phyloP scores from a whole-genome alignment of 768 basidiomycete species.

The Auriscalpium vulgare region DNA sequence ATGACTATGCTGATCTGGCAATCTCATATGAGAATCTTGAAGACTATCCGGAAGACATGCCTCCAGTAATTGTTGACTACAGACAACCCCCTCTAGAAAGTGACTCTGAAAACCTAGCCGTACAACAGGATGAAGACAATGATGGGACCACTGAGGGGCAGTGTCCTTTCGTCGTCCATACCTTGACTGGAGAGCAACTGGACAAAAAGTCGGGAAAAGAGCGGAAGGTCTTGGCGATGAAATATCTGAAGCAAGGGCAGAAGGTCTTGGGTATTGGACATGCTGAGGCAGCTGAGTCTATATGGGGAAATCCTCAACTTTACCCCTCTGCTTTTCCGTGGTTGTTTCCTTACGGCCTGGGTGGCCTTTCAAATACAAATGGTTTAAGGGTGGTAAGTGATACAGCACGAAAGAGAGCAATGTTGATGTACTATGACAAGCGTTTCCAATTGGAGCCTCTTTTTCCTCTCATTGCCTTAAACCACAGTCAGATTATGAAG shows the following conservation, averaged over 20 bases:
- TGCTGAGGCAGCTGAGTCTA: conserved; percentile 18
- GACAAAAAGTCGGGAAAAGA: not conserved
- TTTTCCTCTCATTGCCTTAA: conserved; percentile 33
- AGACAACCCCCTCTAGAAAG: not conserved
- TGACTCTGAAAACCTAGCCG: conserved; percentile 7
- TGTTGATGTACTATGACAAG: conserved; percentile 33
- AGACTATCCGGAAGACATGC: conserved; percentile 14
- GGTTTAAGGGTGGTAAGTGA: conserved; percentile 14
- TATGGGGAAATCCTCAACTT: conserved; percentile 26
- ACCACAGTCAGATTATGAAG: conserved; percentile 29
- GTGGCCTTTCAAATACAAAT: conserved; percentile 23
- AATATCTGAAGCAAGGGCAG: conserved; percentile 21
- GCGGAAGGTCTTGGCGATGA: conserved; percentile 18
- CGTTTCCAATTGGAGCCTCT: conserved; percentile 29
- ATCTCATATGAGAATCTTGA: conserved; percentile 15
- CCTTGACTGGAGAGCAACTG: conserved; percentile 22
- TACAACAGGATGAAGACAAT: conserved; percentile 21
- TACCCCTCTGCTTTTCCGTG: conserved; percentile 35
- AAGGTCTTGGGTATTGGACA: conserved; percentile 25
- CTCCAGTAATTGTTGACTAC: conserved; percentile 13
- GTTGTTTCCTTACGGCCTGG: conserved; percentile 34
- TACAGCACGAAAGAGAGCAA: conserved; percentile 18
- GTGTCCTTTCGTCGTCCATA: conserved; percentile 33
- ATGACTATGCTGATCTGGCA: not conserved
- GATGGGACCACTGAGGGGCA: conserved; percentile 23